phyloP scores from a whole-genome alignment of 768 basidiomycete genomes.

The Infundibulicybe gibba region DNA sequence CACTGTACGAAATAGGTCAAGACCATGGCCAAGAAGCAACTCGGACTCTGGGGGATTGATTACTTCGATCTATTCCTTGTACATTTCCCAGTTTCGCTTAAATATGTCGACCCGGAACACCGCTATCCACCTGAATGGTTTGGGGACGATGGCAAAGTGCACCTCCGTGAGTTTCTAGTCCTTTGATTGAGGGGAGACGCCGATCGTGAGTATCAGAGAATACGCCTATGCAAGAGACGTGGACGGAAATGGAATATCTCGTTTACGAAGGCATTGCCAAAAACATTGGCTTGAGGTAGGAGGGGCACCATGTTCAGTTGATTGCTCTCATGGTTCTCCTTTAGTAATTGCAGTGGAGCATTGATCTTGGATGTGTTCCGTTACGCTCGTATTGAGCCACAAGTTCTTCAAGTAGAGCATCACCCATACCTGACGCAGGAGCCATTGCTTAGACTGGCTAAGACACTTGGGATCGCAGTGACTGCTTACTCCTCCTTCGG shows the following conservation, averaged over 20 bases:
- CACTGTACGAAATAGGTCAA: conserved; percentile 38
- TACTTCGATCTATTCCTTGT: conserved; percentile 81
- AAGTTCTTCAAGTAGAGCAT: conserved; percentile 65
- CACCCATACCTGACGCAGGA: conserved; percentile 72
- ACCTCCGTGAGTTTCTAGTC: conserved; percentile 42
- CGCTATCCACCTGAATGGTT: conserved; percentile 85
- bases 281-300: conserved; percentile 77
- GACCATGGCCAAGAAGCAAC: conserved; percentile 54
- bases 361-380: conserved; percentile 73
- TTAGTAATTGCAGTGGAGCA: conserved; percentile 71
- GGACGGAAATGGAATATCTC: conserved; percentile 78
- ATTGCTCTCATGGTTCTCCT: conserved; percentile 1
- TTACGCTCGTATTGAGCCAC: conserved; percentile 73
- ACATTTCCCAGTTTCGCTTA: conserved; percentile 82
- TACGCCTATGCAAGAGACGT: conserved; percentile 77
- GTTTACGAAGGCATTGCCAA: conserved; percentile 66
- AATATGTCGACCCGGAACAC: conserved; percentile 73
- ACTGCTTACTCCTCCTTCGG: conserved; percentile 62
- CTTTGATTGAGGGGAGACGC: background rate
- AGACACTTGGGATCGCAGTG: conserved; percentile 53
- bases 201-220: conserved; percentile 35
- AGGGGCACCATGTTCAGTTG: background rate
- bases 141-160: conserved; percentile 66
- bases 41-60: conserved; percentile 78
- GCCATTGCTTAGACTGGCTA: conserved; percentile 51